Evolutionary conservation across 768 basidiomycete genomes (phyloP), one percentile per base, ranked within the genome.

Genomic region (Termitomyces heimii): DNA sequence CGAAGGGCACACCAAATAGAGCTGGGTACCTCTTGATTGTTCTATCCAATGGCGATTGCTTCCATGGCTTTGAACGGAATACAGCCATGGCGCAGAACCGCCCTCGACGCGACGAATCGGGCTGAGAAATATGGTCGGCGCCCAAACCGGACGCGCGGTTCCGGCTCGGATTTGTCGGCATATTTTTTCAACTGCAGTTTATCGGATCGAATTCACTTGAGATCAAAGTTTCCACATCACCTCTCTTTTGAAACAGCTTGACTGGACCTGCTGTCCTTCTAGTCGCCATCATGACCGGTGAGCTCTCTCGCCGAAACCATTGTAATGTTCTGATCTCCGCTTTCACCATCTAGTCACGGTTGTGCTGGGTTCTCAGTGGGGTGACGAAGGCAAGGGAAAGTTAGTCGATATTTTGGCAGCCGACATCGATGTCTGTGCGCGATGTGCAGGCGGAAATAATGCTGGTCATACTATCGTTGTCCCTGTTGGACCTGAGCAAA

Each of bases 381-480:
- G 92, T 46, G 92, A 94, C 69, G 92, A 94, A 71, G 92, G 92
- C 63, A 92, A 92, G 71, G 93, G 93, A 16, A 98, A 99, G 75
- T 85, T 99, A 55, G 97, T 97, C 57, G 97, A 99, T 70, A 93
- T 99, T 67, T 82, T 99, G 62, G 83, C 94, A 39, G 91, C 89
- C 14, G 83, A 95, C 43, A 80, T 83, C 58, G 97, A 99, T 71
- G 70, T 98, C 68, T 98, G 95, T 66, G 96, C 94, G 20, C 83
- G 97, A 47, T 98, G 94, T 70, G 97, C 97, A 13, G 97, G 97
- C 14, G 97, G 97, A 12, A 98, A 98, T 77, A 99, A 99, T 69
- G 97, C 97, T 24, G 97, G 97, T 2, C 97, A 99, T 74, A 98
- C 97, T 24, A 98, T 99, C 70, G 88, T 99, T 61, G 92, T 85